Evolutionary conservation across 2,329 filamentous ascomycete species (phyloP).

Genomic region (Rhynchosporium secalis): DNA sequence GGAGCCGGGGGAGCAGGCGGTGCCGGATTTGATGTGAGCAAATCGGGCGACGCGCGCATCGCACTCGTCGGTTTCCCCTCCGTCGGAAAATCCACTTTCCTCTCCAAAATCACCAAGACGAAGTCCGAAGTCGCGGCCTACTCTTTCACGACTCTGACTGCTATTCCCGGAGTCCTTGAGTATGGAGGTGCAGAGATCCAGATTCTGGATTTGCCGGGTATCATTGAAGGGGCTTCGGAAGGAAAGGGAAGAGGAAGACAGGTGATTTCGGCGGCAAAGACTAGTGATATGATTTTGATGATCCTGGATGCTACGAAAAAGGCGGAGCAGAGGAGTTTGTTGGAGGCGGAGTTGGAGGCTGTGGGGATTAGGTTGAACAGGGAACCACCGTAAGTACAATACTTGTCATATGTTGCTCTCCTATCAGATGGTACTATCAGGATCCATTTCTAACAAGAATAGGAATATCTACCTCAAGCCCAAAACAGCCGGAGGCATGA

Average conservation of each 20-base stretch:
- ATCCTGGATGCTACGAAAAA: slow-evolving; percentile 94
- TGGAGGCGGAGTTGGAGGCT: slow-evolving; percentile 91
- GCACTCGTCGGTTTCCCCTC: slow-evolving; percentile 98
- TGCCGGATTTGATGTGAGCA: slow-evolving; percentile 88
- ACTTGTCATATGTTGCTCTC: neutral
- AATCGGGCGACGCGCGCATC: slow-evolving; percentile 94
- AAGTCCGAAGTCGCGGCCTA: slow-evolving; percentile 95
- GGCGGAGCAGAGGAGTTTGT: slow-evolving; percentile 83
- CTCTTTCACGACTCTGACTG: slow-evolving; percentile 94
- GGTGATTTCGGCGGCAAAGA: slow-evolving; percentile 97
- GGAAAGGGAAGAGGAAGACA: slow-evolving; percentile 94
- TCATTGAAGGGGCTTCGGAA: slow-evolving; percentile 94
- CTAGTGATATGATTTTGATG: slow-evolving; percentile 96
- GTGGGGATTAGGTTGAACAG: slow-evolving; percentile 93
- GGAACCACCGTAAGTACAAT: slow-evolving; percentile 71
- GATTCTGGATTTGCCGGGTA: slow-evolving; percentile 94
- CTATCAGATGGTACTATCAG: neutral
- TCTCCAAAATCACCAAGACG: slow-evolving; percentile 99
- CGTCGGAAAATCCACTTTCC: slow-evolving; percentile 95
- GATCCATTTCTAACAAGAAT: neutral
- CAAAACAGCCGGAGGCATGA: slow-evolving; percentile 97
- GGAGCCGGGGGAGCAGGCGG: slow-evolving; percentile 78
- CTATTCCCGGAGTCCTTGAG: slow-evolving; percentile 94
- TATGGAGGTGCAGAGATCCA: slow-evolving; percentile 98
- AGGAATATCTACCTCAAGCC: slow-evolving; percentile 96